These are phyloP conservation scores for Aegilops longissima DNA, from an alignment of 176 grass and related monocot species.

Conservation along the genomic window DNA sequence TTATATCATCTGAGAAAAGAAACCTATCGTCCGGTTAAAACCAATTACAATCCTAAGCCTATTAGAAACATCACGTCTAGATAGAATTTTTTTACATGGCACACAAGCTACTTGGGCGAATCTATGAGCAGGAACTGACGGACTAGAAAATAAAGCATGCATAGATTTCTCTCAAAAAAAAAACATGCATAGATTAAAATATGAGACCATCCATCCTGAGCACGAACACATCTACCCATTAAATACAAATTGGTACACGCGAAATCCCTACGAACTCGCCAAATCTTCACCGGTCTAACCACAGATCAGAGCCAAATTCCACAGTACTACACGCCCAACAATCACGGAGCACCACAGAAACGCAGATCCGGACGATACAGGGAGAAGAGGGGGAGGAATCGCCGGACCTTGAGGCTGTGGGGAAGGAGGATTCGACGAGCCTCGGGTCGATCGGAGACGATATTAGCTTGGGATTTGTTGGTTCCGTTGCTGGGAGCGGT, in stretches of 20 bases:
- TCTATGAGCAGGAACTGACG: too few relatives aligned
- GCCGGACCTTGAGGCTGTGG: background rate
- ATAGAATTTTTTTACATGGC: too few relatives aligned
- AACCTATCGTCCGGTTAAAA: too few relatives aligned
- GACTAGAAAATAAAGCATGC: background rate
- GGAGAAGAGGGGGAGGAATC: background rate
- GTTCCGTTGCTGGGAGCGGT: background rate
- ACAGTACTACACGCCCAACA: background rate
- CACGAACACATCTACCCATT: too few relatives aligned
- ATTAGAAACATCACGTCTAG: too few relatives aligned
- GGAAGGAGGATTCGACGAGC: background rate
- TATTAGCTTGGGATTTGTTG: background rate
- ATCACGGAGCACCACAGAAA: background rate
- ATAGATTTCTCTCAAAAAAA: too few relatives aligned
- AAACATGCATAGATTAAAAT: too few relatives aligned
- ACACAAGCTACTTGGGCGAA: too few relatives aligned
- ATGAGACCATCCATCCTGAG: too few relatives aligned
- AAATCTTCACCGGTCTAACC: background rate
- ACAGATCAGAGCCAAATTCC: background rate
- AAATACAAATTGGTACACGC: too few relatives aligned
- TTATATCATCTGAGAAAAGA: too few relatives aligned
- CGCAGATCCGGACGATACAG: background rate
- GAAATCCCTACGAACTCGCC: background rate
- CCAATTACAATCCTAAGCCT: too few relatives aligned
- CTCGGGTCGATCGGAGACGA: background rate